These are phyloP conservation scores for Ceratocystis eucalypticola DNA, from an alignment of 2,329 filamentous ascomycete genomes.

Conservation along the genomic window DNA sequence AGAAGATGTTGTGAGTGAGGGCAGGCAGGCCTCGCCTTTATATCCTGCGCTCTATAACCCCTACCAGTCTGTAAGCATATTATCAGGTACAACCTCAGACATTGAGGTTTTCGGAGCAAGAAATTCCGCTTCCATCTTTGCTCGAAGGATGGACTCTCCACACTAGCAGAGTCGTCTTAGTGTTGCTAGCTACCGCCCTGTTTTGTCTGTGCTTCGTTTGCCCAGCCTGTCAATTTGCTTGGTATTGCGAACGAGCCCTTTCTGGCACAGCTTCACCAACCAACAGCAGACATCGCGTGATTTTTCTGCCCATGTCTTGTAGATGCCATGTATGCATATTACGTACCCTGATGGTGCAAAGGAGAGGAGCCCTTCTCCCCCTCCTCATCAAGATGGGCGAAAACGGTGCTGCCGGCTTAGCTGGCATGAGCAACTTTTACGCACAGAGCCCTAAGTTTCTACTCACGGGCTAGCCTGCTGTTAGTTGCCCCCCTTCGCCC, in stretches of 20 bases:
- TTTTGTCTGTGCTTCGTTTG: not conserved
- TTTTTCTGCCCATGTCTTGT: not conserved
- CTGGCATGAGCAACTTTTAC: slow-evolving; percentile 10
- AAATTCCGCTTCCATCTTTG: not conserved
- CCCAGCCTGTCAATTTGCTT: slow-evolving; percentile 5
- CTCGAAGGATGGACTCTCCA: not conserved
- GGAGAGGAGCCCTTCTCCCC: not conserved
- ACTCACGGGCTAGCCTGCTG: not conserved
- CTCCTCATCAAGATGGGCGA: not conserved
- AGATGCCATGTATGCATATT: not conserved
- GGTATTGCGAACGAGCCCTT: slow-evolving; percentile 2
- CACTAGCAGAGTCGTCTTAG: not conserved
- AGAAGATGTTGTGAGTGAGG: not conserved
- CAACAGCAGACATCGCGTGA: not conserved
- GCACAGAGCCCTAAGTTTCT: slow-evolving; percentile 4
- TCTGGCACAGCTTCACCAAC: not conserved
- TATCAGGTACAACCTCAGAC: not conserved
- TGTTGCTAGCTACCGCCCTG: not conserved
- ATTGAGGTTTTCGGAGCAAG: not conserved
- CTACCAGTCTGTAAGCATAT: not conserved
- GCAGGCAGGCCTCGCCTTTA: not conserved
- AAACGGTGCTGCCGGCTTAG: not conserved
- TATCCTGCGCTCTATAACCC: not conserved
- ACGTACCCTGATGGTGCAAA: not conserved
- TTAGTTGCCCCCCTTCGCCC: not conserved